Base-by-base conservation (phyloP, 768 basidiomycete genomes). In the Suillus americanus region DNA sequence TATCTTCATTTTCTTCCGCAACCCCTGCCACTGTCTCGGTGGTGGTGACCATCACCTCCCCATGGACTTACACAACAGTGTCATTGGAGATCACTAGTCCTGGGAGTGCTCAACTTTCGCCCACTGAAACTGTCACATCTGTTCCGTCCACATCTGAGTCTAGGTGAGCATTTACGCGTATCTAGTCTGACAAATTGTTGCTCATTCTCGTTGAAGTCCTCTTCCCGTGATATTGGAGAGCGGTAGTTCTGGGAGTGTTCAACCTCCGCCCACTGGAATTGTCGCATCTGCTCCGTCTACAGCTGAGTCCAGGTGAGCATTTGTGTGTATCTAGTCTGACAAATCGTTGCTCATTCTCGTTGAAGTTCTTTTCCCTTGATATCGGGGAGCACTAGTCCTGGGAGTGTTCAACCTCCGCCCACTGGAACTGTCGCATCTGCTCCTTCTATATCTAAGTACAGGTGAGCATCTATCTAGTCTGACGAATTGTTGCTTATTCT, bases 311-410 rank as follows among this genome's bases (percentile, higher is more conserved):
- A 65, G 35, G 71, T 72, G n/a, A 46, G 69, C n/a, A 20, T 55
- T 23, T 25, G 35, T 5, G 56, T 30, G 16, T 20, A 28, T 7
- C 5, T 28, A 37, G 6, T 30, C 25, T 30, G 38, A 55, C 40
- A 12, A 37, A 62, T 37, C 62, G 12, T 56, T 69, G 59, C 23
- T 59, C 14, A 57, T 53, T 25, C 43, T 18, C 41, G 28, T 43
- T 45, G 3, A 23, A 73, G 71, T 20, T 16, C n/a, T 30, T 51
- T 68, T 40, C 40, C 63, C 4, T n/a, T 54, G 18, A 68, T 73
- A 62, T 62, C 69, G 18, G 56, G 30, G 30, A 30, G 30, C 30
- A 30, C 30, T 30, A 30, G 41, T 13, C 30, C 46, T n/a, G 61
- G 23, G 25, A 56, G 60, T n/a, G 18, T 50, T 14, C 25, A 62